Conservation (phyloP, 2,329 filamentous ascomycete genomes). For the Fonsecaea erecta region DNA sequence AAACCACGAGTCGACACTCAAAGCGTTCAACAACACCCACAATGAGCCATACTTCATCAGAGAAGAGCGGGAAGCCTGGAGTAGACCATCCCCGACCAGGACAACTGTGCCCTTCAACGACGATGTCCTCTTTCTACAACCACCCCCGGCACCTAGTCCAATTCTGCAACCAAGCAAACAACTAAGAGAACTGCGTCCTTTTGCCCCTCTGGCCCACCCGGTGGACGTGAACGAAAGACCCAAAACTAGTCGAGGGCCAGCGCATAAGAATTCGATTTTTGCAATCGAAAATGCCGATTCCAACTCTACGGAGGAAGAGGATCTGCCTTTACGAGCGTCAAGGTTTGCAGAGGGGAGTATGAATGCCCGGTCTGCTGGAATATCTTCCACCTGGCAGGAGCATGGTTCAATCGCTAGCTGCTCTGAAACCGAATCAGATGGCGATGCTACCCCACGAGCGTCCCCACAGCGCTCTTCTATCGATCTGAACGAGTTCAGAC, state of each 20-base stretch:
- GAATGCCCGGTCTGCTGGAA: conserved; percentile 66
- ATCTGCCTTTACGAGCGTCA: conserved; percentile 47
- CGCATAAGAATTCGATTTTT: not conserved
- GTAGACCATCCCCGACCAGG: conserved; percentile 22
- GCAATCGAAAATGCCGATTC: conserved; percentile 5
- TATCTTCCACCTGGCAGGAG: conserved; percentile 36
- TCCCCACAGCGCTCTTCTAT: conserved; percentile 30
- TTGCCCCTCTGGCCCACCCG: conserved; percentile 15
- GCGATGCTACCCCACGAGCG: conserved; percentile 27
- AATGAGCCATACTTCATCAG: conserved; percentile 27
- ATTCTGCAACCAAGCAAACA: conserved; percentile 25
- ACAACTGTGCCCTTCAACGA: conserved; percentile 3
- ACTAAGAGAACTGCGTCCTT: conserved; percentile 12
- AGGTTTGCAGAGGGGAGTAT: conserved; percentile 80
- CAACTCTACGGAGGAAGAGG: conserved; percentile 1
- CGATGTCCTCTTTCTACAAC: conserved; percentile 16
- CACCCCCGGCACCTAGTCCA: conserved; percentile 13
- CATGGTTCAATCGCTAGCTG: conserved; percentile 21
- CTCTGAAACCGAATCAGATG: conserved; percentile 25
- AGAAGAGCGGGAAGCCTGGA: conserved; percentile 35
- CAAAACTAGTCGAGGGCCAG: conserved; percentile 27
- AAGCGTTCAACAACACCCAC: not conserved
- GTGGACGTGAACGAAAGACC: conserved; percentile 26
- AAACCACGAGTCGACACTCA: conserved; percentile 7
- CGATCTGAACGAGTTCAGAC: conserved; percentile 36